A percentile compares a stretch with the other conserved stretches of the same genome.
phyloP scores from a whole-genome alignment of 495 filamentous ascomycete species.

The Sphaerosporella brunnea region DNA sequence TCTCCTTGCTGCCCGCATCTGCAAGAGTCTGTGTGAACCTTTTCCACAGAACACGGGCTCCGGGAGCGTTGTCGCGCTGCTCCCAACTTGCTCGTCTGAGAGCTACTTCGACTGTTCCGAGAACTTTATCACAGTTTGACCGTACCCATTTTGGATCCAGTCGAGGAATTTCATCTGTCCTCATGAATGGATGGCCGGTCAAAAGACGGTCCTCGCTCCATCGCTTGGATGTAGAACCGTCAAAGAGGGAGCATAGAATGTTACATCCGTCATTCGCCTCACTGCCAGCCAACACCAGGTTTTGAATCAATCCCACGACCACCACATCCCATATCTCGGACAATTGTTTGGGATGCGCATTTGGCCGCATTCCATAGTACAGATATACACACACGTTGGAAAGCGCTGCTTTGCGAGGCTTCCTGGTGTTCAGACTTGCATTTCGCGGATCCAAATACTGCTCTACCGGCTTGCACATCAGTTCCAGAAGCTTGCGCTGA shows the following conservation, averaged over 20 bases:
- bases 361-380: conserved; percentile 72
- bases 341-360: conserved; percentile 39
- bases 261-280: conserved; percentile 36
- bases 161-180: conserved; percentile 53
- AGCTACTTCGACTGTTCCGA: conserved; percentile 46
- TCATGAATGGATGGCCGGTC: conserved; percentile 34
- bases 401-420: conserved; percentile 40
- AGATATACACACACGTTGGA: conserved; percentile 59
- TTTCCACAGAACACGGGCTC: conserved; percentile 47
- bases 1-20: conserved; percentile 68
- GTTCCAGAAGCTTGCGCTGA: conserved; percentile 38
- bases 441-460: conserved; percentile 51
- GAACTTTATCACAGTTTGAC: conserved; percentile 41
- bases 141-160: conserved; percentile 82
- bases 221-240: conserved; percentile 40
- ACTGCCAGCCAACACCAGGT: conserved; percentile 29
- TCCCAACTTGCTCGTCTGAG: conserved; percentile 40
- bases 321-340: conserved; percentile 67
- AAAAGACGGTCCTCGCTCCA: conserved; percentile 61
- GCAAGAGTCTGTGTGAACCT: conserved; percentile 50
- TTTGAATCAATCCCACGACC: conserved; percentile 39
- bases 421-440: conserved; percentile 37
- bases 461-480: conserved; percentile 50
- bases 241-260: conserved; percentile 52
- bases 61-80: conserved; percentile 25